These are phyloP conservation scores for Suhomyces terraborum DNA, from an alignment of 1,139 yeast genomes.

Conservation along the genomic window DNA sequence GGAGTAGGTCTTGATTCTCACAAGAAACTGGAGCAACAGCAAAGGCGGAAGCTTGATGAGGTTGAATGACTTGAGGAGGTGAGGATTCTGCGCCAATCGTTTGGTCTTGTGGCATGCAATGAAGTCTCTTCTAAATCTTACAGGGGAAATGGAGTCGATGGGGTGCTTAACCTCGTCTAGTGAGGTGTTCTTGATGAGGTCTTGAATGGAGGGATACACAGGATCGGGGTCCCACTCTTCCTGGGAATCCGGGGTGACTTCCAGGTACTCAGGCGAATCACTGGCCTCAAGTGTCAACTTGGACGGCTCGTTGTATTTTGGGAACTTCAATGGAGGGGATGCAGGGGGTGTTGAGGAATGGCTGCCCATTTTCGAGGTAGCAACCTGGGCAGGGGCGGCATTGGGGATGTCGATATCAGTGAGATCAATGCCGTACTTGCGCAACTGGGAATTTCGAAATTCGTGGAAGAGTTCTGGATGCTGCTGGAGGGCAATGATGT, in stretches of 20 bases:
- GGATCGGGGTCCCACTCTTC: conserved; percentile 14
- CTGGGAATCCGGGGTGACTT: conserved; percentile 17
- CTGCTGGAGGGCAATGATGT: conserved; percentile 36
- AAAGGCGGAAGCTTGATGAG: conserved; percentile 40
- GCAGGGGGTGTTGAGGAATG: conserved; percentile 19
- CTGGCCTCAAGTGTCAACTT: conserved; percentile 1
- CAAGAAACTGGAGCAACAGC: conserved; percentile 38
- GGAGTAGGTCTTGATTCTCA: conserved; percentile 45
- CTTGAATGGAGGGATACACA: conserved; percentile 29
- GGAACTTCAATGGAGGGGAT: conserved; percentile 27
- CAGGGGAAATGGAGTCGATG: conserved; percentile 19
- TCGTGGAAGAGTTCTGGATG: conserved; percentile 27
- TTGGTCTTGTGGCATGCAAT: conserved; percentile 8
- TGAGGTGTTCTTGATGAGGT: conserved; percentile 21
- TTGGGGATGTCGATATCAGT: background rate
- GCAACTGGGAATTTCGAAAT: conserved; percentile 32
- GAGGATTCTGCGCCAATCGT: conserved; percentile 25
- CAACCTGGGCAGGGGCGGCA: background rate
- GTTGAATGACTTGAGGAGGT: conserved; percentile 37
- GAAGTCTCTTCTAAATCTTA: conserved; percentile 15
- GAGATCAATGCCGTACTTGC: conserved; percentile 20
- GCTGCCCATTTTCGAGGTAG: background rate
- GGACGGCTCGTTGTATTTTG: conserved; percentile 14
- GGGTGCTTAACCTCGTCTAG: conserved; percentile 20
- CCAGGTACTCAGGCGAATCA: conserved; percentile 6